phyloP scores from a whole-genome alignment of 1,284 basidiomycete genomes.

The Marasmius fiardii region DNA sequence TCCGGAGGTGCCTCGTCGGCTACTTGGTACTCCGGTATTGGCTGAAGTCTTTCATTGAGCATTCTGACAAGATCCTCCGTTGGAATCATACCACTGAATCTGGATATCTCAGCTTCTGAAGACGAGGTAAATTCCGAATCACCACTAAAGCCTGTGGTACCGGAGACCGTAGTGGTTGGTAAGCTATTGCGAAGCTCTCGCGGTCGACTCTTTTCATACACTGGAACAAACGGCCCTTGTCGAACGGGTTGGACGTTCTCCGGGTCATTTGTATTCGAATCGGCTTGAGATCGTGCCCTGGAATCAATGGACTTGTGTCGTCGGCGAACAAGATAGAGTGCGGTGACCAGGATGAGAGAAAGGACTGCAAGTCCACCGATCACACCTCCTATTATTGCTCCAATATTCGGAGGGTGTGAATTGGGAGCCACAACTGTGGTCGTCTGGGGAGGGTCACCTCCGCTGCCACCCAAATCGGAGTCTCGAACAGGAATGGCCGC shows the following conservation, averaged over 20 bases:
- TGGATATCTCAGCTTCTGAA: neutral
- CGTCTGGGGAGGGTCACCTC: neutral
- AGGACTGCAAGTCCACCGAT: constrained; percentile 3
- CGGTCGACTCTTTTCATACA: no score
- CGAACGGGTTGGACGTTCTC: no score
- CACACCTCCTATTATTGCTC: neutral
- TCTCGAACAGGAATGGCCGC: constrained; percentile 8
- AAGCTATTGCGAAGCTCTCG: no score
- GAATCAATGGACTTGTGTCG: neutral
- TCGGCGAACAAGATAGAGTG: neutral
- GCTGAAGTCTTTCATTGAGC: constrained; percentile 8
- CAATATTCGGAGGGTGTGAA: neutral
- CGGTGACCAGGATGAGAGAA: neutral
- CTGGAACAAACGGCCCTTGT: neutral
- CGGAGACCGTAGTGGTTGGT: neutral
- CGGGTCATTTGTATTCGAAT: no score
- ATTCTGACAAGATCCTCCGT: constrained; percentile 8
- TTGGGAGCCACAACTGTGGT: neutral
- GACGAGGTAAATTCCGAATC: neutral
- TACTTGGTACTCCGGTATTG: neutral
- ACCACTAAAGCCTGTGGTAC: no score
- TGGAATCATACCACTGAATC: neutral
- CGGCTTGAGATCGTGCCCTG: no score
- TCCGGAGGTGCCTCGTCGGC: constrained; percentile 1
- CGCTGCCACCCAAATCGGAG: neutral